Base-by-base conservation (phyloP, 202 grass and related monocot genomes). In the Schoenoplectus triqueter region DNA sequence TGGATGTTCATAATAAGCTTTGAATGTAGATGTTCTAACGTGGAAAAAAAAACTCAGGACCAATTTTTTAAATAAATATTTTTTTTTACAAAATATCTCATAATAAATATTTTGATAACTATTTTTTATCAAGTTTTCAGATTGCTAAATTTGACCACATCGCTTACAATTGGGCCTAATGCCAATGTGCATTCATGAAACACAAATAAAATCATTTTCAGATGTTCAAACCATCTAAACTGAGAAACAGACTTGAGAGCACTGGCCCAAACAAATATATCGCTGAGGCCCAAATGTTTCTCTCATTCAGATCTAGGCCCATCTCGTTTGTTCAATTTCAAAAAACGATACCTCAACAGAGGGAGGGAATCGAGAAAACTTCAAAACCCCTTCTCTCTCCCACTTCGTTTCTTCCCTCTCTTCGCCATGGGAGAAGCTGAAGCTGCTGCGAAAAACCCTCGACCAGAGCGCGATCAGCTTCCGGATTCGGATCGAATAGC, bases 401-500 rank as follows among this genome's bases (percentile, higher is more conserved):
- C 31, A 31, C 31, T 31, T 31, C 31, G 31, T 31, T 31, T 31
- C 31, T 31, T 31, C 31, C 31, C 31, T 31, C 31, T 31, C 31
- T 31, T 31, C 31, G 31, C 84, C 84, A 18, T 57, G 86, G 66
- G 85, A 87, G 66, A 85, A 84, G 10, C 60, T 79, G 13, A 85
- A 82, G 7, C 65, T 79, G 14, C 8, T 79, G 31, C 7, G 5
- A 52, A 60, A 17, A 67, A 21, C 79, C 60, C 69, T 82, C 78
- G 18, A 84, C 70, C 87, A 41, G 52, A 87, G 65, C 87, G 88
- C 72, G 81, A 88, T 3, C 85, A 88, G 31, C 31, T 31, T 31
- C 31, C 31, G 88, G 91, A 86, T 56, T 85, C 89, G 39, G 89
- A 88, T 22, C 85, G 91, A 7, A 64, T 86, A 7, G 91, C 91